Evolutionary conservation across 345 rosid species (phyloP).

Genomic region (Nephelium lappaceum): DNA sequence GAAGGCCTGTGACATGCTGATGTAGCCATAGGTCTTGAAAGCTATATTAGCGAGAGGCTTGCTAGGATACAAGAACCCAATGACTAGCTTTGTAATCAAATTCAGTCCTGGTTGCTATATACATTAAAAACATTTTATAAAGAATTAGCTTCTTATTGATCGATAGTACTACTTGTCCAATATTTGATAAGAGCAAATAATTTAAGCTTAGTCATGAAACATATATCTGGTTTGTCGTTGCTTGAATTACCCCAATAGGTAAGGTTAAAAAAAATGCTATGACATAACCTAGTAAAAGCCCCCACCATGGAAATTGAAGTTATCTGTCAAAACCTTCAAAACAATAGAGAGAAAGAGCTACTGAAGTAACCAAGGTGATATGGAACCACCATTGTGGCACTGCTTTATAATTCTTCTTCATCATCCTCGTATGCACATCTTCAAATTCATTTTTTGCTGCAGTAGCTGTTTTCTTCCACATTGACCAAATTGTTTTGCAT

Average conservation of each 20-base stretch:
- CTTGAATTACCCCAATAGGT: constrained; percentile 50
- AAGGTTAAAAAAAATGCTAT: constrained; percentile 49
- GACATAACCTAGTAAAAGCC: constrained; percentile 38
- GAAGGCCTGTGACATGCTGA: constrained; percentile 49
- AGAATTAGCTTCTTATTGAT: background rate
- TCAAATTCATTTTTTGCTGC: constrained; percentile 32
- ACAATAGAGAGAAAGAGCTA: constrained; percentile 36
- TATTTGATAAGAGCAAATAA: too few relatives aligned
- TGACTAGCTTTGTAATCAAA: constrained; percentile 50
- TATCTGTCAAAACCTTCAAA: constrained; percentile 51
- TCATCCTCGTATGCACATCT: constrained; percentile 69
- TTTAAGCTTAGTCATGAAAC: too few relatives aligned
- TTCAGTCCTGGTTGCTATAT: constrained; percentile 47
- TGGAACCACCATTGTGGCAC: constrained; percentile 63
- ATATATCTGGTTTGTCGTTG: constrained; percentile 43
- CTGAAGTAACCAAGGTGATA: too few relatives aligned
- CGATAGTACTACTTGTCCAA: background rate
- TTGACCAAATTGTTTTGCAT: constrained; percentile 6
- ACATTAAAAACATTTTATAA: too few relatives aligned
- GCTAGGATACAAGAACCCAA: constrained; percentile 57
- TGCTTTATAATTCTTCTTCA: constrained; percentile 56
- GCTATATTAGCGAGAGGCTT: constrained; percentile 48
- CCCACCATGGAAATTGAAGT: constrained; percentile 59
- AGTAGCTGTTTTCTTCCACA: constrained; percentile 29
- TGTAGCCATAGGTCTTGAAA: constrained; percentile 51